phyloP scores from a whole-genome alignment of 2,329 filamentous ascomycete species.

The Penicillium vulpinum region DNA sequence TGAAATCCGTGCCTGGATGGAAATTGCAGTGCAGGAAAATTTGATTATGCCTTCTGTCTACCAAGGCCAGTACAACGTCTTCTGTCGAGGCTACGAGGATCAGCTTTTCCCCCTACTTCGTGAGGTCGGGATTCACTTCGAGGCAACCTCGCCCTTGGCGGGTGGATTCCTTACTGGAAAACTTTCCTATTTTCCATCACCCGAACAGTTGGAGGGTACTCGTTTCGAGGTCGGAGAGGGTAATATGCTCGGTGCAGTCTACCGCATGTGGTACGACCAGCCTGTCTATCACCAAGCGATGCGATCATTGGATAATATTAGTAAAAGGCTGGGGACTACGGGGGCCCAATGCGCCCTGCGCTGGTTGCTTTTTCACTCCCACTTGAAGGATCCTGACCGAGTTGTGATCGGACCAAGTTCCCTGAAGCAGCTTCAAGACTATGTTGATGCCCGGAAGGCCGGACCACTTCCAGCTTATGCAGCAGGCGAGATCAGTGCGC shows the following conservation, averaged over 20 bases:
- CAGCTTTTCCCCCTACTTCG: not conserved
- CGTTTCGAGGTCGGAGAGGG: constrained; percentile 5
- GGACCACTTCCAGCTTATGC: not conserved
- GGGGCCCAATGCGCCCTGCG: constrained; percentile 1
- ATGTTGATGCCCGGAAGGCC: not conserved
- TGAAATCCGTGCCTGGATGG: not conserved
- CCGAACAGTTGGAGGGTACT: not conserved
- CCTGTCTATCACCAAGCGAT: constrained; percentile 2
- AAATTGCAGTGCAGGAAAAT: not conserved
- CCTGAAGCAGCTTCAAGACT: not conserved
- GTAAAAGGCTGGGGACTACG: not conserved
- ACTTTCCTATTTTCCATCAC: not conserved
- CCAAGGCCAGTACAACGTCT: constrained; percentile 6
- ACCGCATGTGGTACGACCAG: constrained; percentile 9
- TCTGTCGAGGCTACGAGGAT: constrained; percentile 6
- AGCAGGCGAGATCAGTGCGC: not conserved
- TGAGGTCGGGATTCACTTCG: not conserved
- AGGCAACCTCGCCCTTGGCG: constrained; percentile 1
- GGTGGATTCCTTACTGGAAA: constrained; percentile 5
- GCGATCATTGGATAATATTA: not conserved
- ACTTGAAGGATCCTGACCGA: not conserved
- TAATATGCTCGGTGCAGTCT: constrained; percentile 5
- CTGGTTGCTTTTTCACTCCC: constrained; percentile 6
- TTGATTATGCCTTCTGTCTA: not conserved
- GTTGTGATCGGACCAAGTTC: constrained; percentile 5